Conservation (phyloP, 352 stramenopile genomes). For the Phytopythium aichiense region DNA sequence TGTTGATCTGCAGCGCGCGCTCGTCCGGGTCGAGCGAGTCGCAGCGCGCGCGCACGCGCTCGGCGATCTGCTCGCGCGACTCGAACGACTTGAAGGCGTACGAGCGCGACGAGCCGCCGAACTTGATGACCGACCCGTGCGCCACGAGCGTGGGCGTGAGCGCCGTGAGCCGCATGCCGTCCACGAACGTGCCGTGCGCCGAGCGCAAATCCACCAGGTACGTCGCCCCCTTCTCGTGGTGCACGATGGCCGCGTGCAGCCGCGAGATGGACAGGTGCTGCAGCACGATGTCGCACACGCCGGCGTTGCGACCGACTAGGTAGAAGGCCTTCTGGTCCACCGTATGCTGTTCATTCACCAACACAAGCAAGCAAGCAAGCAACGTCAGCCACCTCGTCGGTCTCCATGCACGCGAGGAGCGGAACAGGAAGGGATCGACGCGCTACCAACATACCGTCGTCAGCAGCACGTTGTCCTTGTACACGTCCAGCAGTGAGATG, state of each 20-base stretch:
- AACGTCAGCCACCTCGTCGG: not conserved
- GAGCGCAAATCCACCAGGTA: slow-evolving; percentile 80
- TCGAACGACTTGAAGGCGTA: slow-evolving; percentile 86
- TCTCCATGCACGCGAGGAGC: not conserved
- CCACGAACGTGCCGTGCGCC: slow-evolving; percentile 73
- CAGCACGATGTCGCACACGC: slow-evolving; percentile 75
- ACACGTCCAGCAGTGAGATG: slow-evolving; percentile 72
- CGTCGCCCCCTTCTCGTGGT: slow-evolving; percentile 67
- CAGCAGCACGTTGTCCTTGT: slow-evolving; percentile 79
- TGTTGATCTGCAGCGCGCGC: slow-evolving; percentile 69
- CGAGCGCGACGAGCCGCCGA: slow-evolving; percentile 70
- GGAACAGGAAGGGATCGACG: not conserved
- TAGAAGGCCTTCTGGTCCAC: slow-evolving; percentile 78
- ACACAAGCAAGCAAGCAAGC: slow-evolving; percentile 2
- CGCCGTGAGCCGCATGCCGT: slow-evolving; percentile 49
- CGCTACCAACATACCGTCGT: slow-evolving; percentile 40
- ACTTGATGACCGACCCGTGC: slow-evolving; percentile 62
- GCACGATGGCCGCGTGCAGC: slow-evolving; percentile 66
- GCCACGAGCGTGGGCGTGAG: slow-evolving; percentile 68
- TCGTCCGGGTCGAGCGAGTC: slow-evolving; percentile 56
- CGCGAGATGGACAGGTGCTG: slow-evolving; percentile 83
- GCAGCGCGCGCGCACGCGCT: slow-evolving; percentile 39
- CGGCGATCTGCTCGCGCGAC: slow-evolving; percentile 66
- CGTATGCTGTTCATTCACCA: slow-evolving; percentile 37
- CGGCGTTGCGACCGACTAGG: slow-evolving; percentile 69